Percentiles rank a stretch among this genome's conserved stretches.
Evolutionary conservation across 192 early-diverging fungal species (phyloP).

Genomic region (Haplosporangium gracile): DNA sequence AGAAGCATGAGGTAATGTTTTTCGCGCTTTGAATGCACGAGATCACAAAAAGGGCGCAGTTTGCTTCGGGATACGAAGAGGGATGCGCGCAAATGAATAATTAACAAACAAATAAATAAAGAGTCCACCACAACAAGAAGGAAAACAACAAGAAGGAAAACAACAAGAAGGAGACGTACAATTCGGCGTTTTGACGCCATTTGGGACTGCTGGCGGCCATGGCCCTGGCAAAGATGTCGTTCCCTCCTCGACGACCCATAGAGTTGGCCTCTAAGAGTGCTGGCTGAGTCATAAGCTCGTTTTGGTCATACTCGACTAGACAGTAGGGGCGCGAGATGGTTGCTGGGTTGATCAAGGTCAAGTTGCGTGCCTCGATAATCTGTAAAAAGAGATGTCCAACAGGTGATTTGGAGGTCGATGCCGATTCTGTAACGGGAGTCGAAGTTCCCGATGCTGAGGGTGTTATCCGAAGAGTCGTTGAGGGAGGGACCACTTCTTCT

Average conservation of each 20-base stretch:
- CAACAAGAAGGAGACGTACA: constrained; percentile 45
- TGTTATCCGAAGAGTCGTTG: neutral
- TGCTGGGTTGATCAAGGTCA: constrained; percentile 51
- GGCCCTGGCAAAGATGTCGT: constrained; percentile 53
- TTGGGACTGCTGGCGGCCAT: constrained; percentile 60
- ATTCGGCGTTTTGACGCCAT: constrained; percentile 57
- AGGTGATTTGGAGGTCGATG: constrained; percentile 25
- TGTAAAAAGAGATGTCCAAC: constrained; percentile 40
- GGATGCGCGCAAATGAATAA: neutral
- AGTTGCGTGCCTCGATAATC: constrained; percentile 59
- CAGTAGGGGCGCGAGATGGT: constrained; percentile 56
- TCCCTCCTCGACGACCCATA: constrained; percentile 34
- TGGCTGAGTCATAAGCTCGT: constrained; percentile 51
- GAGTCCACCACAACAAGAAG: neutral
- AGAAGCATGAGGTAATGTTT: neutral
- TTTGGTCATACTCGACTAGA: constrained; percentile 57
- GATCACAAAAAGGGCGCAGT: neutral
- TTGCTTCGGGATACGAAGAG: neutral
- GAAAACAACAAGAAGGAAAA: neutral
- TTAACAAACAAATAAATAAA: constrained; percentile 7
- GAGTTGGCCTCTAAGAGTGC: constrained; percentile 17
- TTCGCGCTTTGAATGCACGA: neutral
- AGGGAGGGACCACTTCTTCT: neutral
- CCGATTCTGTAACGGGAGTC: neutral
- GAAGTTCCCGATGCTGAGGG: neutral